Evolutionary conservation across 495 filamentous ascomycete species (phyloP).

Genomic region (Bryoglossum gracile): DNA sequence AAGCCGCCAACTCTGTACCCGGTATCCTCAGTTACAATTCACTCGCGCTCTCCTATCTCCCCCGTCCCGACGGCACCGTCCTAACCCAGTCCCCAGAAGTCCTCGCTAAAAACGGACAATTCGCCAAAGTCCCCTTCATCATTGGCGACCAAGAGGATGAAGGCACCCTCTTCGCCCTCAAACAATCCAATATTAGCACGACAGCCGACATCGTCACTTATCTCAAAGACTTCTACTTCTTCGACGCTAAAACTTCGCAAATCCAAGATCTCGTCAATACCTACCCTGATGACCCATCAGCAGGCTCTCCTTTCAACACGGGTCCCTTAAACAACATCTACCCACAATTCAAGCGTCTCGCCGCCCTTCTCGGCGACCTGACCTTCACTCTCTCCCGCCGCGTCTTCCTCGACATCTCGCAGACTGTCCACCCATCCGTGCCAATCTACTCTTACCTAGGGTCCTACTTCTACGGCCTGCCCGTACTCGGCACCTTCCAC

Average conservation of each 20-base stretch:
- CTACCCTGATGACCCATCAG: conserved; percentile 36
- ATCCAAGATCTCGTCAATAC: conserved; percentile 37
- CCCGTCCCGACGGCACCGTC: conserved; percentile 53
- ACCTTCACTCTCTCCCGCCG: conserved; percentile 10
- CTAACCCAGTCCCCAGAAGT: conserved; percentile 49
- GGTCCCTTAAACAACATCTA: conserved; percentile 56
- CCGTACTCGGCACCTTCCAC: conserved; percentile 68
- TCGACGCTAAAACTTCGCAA: conserved; percentile 28
- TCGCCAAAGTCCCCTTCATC: conserved; percentile 47
- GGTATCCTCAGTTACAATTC: conserved; percentile 56
- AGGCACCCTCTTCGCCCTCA: conserved; percentile 54
- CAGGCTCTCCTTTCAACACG: conserved; percentile 57
- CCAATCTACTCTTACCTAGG: conserved; percentile 62
- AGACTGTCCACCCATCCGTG: conserved; percentile 58
- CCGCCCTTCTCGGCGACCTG: conserved; percentile 60
- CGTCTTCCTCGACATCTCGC: conserved; percentile 37
- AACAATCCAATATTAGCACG: conserved; percentile 56
- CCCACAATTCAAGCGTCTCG: conserved; percentile 65
- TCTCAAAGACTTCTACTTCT: conserved; percentile 43
- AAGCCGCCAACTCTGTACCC: conserved; percentile 59
- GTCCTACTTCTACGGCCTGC: conserved; percentile 56
- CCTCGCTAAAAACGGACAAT: conserved; percentile 41
- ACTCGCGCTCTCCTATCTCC: conserved; percentile 54
- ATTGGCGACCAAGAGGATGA: conserved; percentile 52
- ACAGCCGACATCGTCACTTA: conserved; percentile 52